Conservation (phyloP, 1,284 basidiomycete genomes). For the Ceratobasidium sp. region DNA sequence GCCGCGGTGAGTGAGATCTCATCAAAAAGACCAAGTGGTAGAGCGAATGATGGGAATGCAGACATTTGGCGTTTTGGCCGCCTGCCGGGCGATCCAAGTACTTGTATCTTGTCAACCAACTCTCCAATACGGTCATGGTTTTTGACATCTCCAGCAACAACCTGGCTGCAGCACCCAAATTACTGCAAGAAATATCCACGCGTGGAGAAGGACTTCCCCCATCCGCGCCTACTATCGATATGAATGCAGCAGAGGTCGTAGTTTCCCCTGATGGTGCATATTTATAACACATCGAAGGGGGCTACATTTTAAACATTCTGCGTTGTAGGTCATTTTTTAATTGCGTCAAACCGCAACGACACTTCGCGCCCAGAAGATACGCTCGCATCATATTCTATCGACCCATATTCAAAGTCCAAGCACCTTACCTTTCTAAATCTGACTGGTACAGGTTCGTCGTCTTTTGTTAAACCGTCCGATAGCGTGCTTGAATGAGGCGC, state of each 20-base stretch:
- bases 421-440: constrained; percentile 6
- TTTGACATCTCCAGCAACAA: constrained; percentile 13
- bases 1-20: constrained; percentile 19
- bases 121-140: constrained; percentile 24
- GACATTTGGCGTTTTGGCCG: constrained; percentile 25
- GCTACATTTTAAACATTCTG: not conserved
- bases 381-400: constrained; percentile 15
- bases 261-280: constrained; percentile 13
- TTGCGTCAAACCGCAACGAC: constrained; percentile 20
- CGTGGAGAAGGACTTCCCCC: constrained; percentile 6
- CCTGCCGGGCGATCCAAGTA: constrained; percentile 3
- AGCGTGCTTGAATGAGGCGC: not conserved
- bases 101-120: constrained; percentile 17
- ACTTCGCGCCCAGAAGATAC: constrained; percentile 8
- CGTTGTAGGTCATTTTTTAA: constrained; percentile 10
- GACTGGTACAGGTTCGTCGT: constrained; percentile 7
- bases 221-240: constrained; percentile 6
- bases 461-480: not conserved
- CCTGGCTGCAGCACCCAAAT: not conserved
- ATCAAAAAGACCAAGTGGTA: no score
- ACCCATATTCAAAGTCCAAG: not conserved
- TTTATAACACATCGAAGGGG: not conserved
- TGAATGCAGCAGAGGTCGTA: constrained; percentile 5
- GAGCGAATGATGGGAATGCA: no score
- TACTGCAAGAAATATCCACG: constrained; percentile 11